These are phyloP conservation scores for Candida easanensis DNA, from an alignment of 805 yeast genomes.

Conservation along the genomic window DNA sequence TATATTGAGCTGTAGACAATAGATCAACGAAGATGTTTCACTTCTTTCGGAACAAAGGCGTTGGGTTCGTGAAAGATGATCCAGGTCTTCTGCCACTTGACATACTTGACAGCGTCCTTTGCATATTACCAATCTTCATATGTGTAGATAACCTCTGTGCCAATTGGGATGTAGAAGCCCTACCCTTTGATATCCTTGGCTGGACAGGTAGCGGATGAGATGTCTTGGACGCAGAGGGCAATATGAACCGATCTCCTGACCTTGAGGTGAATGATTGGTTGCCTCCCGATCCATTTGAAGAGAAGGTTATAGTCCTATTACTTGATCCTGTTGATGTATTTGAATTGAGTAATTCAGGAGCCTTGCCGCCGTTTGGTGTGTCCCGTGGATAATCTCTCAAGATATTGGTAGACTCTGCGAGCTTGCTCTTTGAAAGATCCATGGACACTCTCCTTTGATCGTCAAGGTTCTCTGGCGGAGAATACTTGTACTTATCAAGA, in stretches of 20 bases:
- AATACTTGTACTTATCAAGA: not conserved
- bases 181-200: constrained; percentile 11
- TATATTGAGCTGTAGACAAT: not conserved
- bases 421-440: constrained; percentile 17
- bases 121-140: constrained; percentile 23
- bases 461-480: not conserved
- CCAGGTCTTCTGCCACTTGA: constrained; percentile 17
- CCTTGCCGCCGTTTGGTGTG: not conserved
- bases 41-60: constrained; percentile 12
- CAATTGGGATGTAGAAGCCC: constrained; percentile 24
- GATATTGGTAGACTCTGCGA: constrained; percentile 27
- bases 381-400: constrained; percentile 11
- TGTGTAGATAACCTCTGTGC: constrained; percentile 25
- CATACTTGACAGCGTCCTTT: constrained; percentile 7
- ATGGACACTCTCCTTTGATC: not conserved
- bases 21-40: not conserved
- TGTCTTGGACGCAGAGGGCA: constrained; percentile 1
- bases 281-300: constrained; percentile 14
- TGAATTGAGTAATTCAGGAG: not conserved
- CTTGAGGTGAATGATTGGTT: constrained; percentile 17
- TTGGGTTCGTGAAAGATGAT: constrained; percentile 15
- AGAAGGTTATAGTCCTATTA: constrained; percentile 4
- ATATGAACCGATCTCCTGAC: constrained; percentile 3
- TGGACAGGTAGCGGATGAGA: not conserved
- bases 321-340: constrained; percentile 8